Evolutionary conservation across 2,329 filamentous ascomycete genomes (phyloP), one percentile per base, ranked within the genome.

Genomic region (Colletotrichum tamarilloi): DNA sequence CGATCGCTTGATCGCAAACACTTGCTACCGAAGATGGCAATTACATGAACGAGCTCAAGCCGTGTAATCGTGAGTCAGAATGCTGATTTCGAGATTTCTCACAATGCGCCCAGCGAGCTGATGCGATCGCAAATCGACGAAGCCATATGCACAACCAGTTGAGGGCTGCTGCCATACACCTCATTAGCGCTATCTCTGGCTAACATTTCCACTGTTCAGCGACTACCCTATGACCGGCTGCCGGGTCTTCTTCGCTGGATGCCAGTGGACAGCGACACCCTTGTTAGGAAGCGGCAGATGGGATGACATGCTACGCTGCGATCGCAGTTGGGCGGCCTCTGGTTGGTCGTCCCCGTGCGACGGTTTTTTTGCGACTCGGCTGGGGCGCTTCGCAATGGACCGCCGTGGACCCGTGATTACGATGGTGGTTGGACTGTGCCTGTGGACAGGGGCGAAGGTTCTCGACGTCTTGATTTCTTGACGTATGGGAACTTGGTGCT

Each of bases 1-100:
- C 53, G 46, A 69, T 69, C 66, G 46, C 60, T 73, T 56, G 67
- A 73, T 70, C 67, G 46, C 28, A 56, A 56, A 30, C 56, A 71
- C 24, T 58, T 28, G 67, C 60, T 22, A 24, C 26, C 30, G 22
- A 32, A 26, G 24, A 53, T 53, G 46, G 7, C 42, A n/a, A 35
- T 53, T 32, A 8, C 16, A 35, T 4, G 9, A 22, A 9, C 26
- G 19, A 42, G 32, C 46, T 46, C 7, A 55, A 28, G 14, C 30
- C 32, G 46, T 26, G 19, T 14, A 30, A 26, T 32, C 5, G 30
- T 26, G 46, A 22, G 38, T 46, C 38, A 62, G 12, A 62, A 16
- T 11, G 24, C 59, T 49, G 42, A 22, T 49, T 49, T 26, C 9
- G 26, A 22, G 30, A 22, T 26, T 14, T 28, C 28, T 38, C 28